A percentile compares a stretch with the other conserved stretches of the same genome.
phyloP scores from a whole-genome alignment of 1,139 yeast species.

The Geotrichum restrictum region DNA sequence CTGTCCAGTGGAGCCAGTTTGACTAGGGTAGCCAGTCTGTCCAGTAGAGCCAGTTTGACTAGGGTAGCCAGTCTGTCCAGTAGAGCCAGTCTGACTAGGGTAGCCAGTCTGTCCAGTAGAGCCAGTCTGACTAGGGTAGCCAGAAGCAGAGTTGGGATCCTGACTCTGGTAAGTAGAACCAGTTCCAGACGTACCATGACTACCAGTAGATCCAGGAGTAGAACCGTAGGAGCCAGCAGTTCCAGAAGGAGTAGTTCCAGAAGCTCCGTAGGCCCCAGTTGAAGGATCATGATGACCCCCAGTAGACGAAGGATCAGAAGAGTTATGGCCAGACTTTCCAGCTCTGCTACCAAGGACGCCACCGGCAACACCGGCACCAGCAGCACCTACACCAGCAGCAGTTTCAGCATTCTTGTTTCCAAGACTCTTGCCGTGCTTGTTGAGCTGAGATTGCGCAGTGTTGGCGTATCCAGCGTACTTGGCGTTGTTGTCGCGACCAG shows the following conservation, averaged over 20 bases:
- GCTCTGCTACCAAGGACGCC: conserved; percentile 2
- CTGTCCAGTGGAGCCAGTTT: not conserved
- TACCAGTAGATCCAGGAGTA: not conserved
- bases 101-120: conserved; percentile 1
- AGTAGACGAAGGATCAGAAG: no score
- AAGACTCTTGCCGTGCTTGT: conserved; percentile 5
- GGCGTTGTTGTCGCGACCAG: conserved; percentile 13
- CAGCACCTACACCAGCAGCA: conserved; percentile 17
- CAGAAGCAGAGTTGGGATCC: conserved; percentile 9
- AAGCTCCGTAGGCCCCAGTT: no score
- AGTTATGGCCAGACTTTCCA: not conserved
- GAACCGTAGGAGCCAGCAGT: not conserved
- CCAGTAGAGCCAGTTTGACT: conserved; percentile 7
- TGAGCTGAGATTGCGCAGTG: conserved; percentile 1
- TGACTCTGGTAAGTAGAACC: not conserved
- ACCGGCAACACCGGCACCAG: conserved; percentile 14
- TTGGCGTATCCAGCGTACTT: conserved; percentile 13
- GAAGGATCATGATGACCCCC: no score
- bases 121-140: conserved; percentile 5
- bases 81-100: conserved; percentile 1
- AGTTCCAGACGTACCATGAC: not conserved
- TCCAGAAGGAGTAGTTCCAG: not conserved
- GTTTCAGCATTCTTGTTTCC: not conserved
- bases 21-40: no score
- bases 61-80: not conserved